These are phyloP conservation scores for Linnemannia exigua DNA, from an alignment of 192 early-diverging fungal species.

Conservation along the genomic window DNA sequence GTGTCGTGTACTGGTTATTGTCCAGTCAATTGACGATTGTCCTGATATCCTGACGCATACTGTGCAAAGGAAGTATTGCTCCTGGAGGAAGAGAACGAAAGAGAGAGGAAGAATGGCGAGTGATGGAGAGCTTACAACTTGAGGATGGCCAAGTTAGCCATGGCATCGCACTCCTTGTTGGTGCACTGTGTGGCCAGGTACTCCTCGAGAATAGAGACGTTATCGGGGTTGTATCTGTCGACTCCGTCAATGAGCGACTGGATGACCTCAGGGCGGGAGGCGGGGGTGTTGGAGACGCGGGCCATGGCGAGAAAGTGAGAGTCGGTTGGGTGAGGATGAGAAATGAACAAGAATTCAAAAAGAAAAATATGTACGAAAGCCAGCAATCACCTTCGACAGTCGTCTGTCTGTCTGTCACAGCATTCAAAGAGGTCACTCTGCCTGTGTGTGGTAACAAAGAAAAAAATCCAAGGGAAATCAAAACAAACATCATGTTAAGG, in stretches of 20 bases:
- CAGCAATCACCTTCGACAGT: neutral
- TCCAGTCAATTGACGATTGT: neutral
- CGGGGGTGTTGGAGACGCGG: slow-evolving; percentile 58
- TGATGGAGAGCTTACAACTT: slow-evolving; percentile 75
- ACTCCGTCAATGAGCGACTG: slow-evolving; percentile 82
- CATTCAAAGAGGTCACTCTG: too few relatives aligned
- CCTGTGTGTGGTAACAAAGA: neutral
- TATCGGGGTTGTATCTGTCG: slow-evolving; percentile 94
- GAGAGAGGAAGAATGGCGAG: neutral
- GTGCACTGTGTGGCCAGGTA: slow-evolving; percentile 87
- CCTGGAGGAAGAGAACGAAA: neutral
- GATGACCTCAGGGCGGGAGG: slow-evolving; percentile 80
- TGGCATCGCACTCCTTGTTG: slow-evolving; percentile 86
- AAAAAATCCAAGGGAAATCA: slow-evolving; percentile 26
- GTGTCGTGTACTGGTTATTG: neutral
- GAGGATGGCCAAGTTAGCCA: slow-evolving; percentile 92
- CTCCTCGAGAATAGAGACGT: slow-evolving; percentile 84
- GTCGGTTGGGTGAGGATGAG: neutral
- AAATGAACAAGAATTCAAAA: slow-evolving; percentile 22
- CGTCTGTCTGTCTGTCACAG: neutral
- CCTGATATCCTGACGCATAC: neutral
- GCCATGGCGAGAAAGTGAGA: slow-evolving; percentile 30
- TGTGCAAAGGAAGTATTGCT: neutral
- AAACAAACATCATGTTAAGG: slow-evolving; percentile 41
- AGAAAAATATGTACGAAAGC: neutral